Evolutionary conservation across 139 green algal genomes (phyloP).

Genomic region (Diplosphaera chodatii): DNA sequence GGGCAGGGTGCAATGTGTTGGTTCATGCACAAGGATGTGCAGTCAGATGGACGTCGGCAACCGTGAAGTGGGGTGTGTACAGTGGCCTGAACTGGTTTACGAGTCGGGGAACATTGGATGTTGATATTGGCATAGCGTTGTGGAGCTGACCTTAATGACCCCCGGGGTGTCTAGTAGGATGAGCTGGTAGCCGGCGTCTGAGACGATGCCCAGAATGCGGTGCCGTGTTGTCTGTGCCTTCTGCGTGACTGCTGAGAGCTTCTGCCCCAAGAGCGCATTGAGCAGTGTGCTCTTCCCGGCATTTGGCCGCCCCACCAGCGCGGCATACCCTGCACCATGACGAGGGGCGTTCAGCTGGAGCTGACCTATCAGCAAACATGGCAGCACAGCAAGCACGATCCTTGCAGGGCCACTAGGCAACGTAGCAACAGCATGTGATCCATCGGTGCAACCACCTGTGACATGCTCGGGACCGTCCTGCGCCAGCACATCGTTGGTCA

Average conservation of each 20-base stretch:
- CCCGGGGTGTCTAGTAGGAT: slow-evolving; percentile 93
- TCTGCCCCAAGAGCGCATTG: slow-evolving; percentile 87
- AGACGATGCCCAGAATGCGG: slow-evolving; percentile 80
- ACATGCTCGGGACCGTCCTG: neutral
- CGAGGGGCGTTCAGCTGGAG: too few species aligned
- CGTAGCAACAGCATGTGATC: neutral
- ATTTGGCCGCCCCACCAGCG: slow-evolving; percentile 83
- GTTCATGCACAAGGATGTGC: too few species aligned
- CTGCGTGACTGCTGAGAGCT: slow-evolving; percentile 88
- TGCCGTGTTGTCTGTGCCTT: slow-evolving; percentile 95
- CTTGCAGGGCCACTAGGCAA: too few species aligned
- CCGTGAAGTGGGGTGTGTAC: too few species aligned
- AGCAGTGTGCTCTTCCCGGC: slow-evolving; percentile 91
- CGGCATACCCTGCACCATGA: slow-evolving; percentile 63
- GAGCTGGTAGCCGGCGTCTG: slow-evolving; percentile 41
- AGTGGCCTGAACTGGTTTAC: too few species aligned
- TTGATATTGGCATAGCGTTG: too few species aligned
- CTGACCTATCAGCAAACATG: too few species aligned
- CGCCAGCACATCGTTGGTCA: slow-evolving; percentile 49
- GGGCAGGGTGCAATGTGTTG: too few species aligned
- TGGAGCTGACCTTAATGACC: slow-evolving; percentile 69
- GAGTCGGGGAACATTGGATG: too few species aligned
- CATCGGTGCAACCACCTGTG: neutral
- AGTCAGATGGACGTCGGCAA: too few species aligned
- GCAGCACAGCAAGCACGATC: too few species aligned